These are phyloP conservation scores for Exophiala dermatitidis DNA, from an alignment of 2,329 filamentous ascomycete species.

Conservation along the genomic window DNA sequence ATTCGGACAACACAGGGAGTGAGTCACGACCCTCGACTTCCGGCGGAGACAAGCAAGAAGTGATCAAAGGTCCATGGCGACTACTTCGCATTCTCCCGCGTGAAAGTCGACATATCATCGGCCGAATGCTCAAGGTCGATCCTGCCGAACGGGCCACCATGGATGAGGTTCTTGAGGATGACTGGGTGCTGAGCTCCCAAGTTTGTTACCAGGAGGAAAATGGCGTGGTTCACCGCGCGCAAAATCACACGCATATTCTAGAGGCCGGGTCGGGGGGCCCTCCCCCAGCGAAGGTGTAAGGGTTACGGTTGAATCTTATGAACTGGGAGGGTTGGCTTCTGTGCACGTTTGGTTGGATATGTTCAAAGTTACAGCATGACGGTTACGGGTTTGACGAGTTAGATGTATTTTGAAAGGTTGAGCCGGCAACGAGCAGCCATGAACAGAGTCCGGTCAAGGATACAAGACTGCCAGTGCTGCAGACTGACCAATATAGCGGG, in stretches of 20 bases:
- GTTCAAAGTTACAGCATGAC: neutral
- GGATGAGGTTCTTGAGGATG: constrained; percentile 76
- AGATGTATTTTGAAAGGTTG: neutral
- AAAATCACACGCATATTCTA: constrained; percentile 75
- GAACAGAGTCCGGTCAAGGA: neutral
- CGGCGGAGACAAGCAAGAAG: constrained; percentile 55
- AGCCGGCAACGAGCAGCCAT: neutral
- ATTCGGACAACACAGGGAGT: constrained; percentile 7
- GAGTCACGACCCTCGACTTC: constrained; percentile 20
- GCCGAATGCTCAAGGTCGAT: constrained; percentile 85
- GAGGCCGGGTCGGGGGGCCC: constrained; percentile 51
- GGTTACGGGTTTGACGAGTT: neutral
- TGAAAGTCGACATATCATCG: constrained; percentile 83
- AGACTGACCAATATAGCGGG: neutral
- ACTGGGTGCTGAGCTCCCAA: constrained; percentile 78
- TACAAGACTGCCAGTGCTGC: neutral
- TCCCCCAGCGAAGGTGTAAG: constrained; percentile 24
- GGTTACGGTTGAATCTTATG: neutral
- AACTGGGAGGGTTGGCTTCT: neutral
- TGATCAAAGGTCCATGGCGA: constrained; percentile 88
- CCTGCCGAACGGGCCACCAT: constrained; percentile 76
- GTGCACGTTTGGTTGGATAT: neutral
- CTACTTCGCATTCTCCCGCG: constrained; percentile 78
- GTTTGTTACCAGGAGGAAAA: constrained; percentile 75
- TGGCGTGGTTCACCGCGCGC: constrained; percentile 63